Evolutionary conservation across 1,139 yeast genomes (phyloP).

Genomic region (Diutina catenulata): DNA sequence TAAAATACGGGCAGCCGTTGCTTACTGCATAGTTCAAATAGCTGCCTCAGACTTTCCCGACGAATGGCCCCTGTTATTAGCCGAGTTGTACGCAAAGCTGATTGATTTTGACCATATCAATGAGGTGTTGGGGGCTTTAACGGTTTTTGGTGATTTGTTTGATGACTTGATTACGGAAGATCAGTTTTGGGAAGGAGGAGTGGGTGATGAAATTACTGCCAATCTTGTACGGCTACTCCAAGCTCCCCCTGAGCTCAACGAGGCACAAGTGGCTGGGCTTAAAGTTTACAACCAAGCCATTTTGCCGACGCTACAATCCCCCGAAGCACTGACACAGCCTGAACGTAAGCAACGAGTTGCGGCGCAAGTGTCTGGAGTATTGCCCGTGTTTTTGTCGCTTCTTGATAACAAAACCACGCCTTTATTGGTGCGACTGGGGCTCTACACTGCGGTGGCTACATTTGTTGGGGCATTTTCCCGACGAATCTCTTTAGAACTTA

Average conservation of each 20-base stretch:
- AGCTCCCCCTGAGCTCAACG: constrained; percentile 16
- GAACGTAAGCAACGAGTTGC: neutral
- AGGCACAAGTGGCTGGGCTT: constrained; percentile 37
- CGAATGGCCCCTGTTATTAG: constrained; percentile 77
- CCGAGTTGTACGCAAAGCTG: constrained; percentile 31
- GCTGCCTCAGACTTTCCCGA: constrained; percentile 91
- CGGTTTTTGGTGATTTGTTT: constrained; percentile 65
- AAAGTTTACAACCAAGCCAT: constrained; percentile 24
- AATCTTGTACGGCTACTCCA: constrained; percentile 34
- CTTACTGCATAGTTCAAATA: constrained; percentile 71
- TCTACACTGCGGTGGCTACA: neutral
- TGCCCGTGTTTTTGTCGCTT: neutral
- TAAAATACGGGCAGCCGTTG: constrained; percentile 56
- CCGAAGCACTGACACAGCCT: neutral
- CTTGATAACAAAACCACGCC: neutral
- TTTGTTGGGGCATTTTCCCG: neutral
- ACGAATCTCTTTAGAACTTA: neutral
- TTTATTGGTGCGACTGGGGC: neutral
- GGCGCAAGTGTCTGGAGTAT: neutral
- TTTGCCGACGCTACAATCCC: neutral
- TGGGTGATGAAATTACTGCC: constrained; percentile 41
- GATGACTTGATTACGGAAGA: constrained; percentile 81
- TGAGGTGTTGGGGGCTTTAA: constrained; percentile 51
- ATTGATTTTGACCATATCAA: constrained; percentile 17
- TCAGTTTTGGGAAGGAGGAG: constrained; percentile 69